Evolutionary conservation across 2,329 filamentous ascomycete species (phyloP), one percentile per base, ranked within the genome.

Genomic region (Sporothrix brasiliensis): DNA sequence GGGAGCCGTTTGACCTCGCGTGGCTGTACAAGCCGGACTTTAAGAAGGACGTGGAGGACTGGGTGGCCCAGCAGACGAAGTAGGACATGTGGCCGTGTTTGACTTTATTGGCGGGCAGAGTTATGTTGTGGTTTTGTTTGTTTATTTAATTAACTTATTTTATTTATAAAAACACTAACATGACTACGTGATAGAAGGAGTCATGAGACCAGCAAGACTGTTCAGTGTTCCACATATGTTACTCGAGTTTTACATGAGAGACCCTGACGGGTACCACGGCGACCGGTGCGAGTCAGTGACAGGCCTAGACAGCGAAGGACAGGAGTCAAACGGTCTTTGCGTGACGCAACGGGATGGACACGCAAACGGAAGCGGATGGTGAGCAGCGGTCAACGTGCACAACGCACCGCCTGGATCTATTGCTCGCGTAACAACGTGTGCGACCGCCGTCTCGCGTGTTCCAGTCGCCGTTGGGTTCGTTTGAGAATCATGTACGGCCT

Each of bases 21-120:
- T 63, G 69, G 58, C 69, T 68, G 44, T 65, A 60, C 56, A 60
- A 60, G 30, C 56, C 56, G 9, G 56, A 69, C 58, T 69, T 69
- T 21, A 53, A 65, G 30, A 63, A 56, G 68, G 58, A 49, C 16
- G 68, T 69, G 2, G 68, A 69, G 21, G 60, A 47, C 6, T 66
- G 68, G 68, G 49, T 66, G 24, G 49, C 58, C 3, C 49, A 61
- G 24, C 49, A 65, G 68, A 24, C 47, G 60, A 19, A 56, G 34
- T 34, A 56, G 56, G 19, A 54, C 11, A 13, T 21, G 52, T 5
- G 34, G 7, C 34, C 7, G 44, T n/a, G 16, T 61, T 47, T 47
- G 39, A 3, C 14, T 30, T n/a, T 41, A 1, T 7, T 34, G 4
- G 49, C 16, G 19, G 44, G 14, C 44, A 49, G 19, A 49, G 14